Base-by-base conservation (phyloP, 169 alveolate species). In the Plasmodium gaboni region DNA sequence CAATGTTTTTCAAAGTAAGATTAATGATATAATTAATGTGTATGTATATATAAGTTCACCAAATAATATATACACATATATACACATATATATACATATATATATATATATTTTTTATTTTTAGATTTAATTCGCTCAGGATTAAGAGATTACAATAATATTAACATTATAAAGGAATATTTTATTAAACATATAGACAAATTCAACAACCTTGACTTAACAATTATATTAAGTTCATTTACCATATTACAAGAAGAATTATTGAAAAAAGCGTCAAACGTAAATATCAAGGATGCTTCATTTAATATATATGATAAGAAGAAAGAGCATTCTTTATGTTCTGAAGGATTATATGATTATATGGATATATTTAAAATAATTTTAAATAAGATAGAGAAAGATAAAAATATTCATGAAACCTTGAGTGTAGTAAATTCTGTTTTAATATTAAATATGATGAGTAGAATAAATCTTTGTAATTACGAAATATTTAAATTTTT, bases 401-500 rank as follows among this genome's bases (percentile, higher is more conserved):
- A 86, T 71, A 69, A 86, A 86, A 22, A 71, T 51, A 86, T 86
- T 70, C 87, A 86, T 67, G 72, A 71, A 65, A 67, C 70, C 57
- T 72, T 86, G 57, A 86, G 92, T 64, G 92, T 86, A 15, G 59
- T 86, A 60, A 86, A 86, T 61, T 69, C 92, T 32, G 61, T 86
- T 32, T 61, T 86, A 15, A 86, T 86, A 70, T 57, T 86, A 24
- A 86, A 86, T 57, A 69, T 86, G 92, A 44, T 86, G 12, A 86
- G 92, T 53, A 44, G 87, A 71, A 44, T 71, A 61, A 86, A 86
- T 71, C 22, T 86, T 44, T 53, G 60, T 46, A 72, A 69, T 86
- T 86, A 86, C 28, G 92, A 86, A 7, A 70, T 86, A 60, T 86
- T 86, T 72, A 86, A 86, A 86, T 70, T 86, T 19, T 86, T 86